Conservation (phyloP, 768 basidiomycete genomes). For the Auriscalpium orientale region DNA sequence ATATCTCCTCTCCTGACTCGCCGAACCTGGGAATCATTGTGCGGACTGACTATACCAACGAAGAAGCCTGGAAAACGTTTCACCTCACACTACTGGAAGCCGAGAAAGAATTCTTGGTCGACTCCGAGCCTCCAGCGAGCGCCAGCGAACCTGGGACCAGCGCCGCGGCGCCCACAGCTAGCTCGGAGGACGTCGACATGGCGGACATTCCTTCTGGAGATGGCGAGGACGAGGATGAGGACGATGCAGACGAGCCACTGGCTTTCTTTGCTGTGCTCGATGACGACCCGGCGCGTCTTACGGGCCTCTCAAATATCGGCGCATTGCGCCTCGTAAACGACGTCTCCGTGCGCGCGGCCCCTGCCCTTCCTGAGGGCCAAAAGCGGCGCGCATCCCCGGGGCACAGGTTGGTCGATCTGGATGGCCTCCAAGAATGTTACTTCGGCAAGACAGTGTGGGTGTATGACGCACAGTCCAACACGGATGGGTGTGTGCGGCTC, state of each 20-base stretch:
- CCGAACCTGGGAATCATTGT: slow-evolving; percentile 54
- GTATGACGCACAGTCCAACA: slow-evolving; percentile 61
- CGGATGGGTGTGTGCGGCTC: slow-evolving; percentile 60
- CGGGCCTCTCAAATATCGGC: slow-evolving; percentile 52
- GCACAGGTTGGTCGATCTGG: slow-evolving; percentile 53
- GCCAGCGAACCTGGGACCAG: slow-evolving; percentile 15
- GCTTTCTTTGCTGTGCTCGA: slow-evolving; percentile 49
- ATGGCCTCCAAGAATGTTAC: slow-evolving; percentile 71
- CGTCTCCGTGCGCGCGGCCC: slow-evolving; percentile 53
- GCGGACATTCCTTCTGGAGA: slow-evolving; percentile 27
- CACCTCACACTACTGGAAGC: slow-evolving; percentile 38
- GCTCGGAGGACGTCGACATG: slow-evolving; percentile 13
- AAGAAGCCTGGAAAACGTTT: slow-evolving; percentile 58
- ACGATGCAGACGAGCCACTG: slow-evolving; percentile 18
- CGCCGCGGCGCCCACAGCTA: slow-evolving; percentile 16
- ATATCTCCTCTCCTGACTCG: slow-evolving; percentile 33
- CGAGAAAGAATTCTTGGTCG: slow-evolving; percentile 48
- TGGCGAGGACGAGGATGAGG: slow-evolving; percentile 20
- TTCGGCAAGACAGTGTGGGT: slow-evolving; percentile 65
- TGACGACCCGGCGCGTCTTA: slow-evolving; percentile 32
- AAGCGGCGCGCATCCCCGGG: slow-evolving; percentile 37
- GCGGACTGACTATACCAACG: slow-evolving; percentile 68
- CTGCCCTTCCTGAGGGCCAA: slow-evolving; percentile 35
- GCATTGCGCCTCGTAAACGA: slow-evolving; percentile 68
- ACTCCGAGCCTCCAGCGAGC: slow-evolving; percentile 1